A percentile compares a stretch with the other conserved stretches of the same genome.
phyloP scores from a whole-genome alignment of 2,329 filamentous ascomycete species.

The Colletotrichum simmondsii region DNA sequence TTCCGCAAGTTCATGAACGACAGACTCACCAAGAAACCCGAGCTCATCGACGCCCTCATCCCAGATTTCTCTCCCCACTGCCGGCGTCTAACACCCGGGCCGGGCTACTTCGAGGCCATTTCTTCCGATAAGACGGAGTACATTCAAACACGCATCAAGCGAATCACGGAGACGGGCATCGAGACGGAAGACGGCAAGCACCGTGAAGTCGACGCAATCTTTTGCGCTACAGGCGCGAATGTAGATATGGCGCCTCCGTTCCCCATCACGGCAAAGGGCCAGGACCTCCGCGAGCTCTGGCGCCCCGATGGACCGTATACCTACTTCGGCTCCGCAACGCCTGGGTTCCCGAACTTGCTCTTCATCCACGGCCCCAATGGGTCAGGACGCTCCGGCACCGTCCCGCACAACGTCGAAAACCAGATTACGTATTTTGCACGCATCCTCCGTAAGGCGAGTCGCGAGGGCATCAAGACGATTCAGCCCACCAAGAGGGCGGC shows the following conservation, averaged over 20 bases:
- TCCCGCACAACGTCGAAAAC: constrained; percentile 74
- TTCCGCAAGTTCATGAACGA: constrained; percentile 65
- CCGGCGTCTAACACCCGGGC: constrained; percentile 72
- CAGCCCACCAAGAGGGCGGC: constrained; percentile 66
- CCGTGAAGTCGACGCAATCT: constrained; percentile 70
- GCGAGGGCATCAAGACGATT: constrained; percentile 74
- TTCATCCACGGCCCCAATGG: constrained; percentile 72
- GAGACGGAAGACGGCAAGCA: constrained; percentile 67
- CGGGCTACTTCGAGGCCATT: constrained; percentile 75
- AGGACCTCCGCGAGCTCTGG: constrained; percentile 68
- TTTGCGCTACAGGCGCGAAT: constrained; percentile 77
- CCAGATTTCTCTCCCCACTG: constrained; percentile 75
- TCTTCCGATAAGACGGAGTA: constrained; percentile 71
- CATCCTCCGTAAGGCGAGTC: constrained; percentile 72
- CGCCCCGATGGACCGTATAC: constrained; percentile 69
- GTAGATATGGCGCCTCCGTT: constrained; percentile 69
- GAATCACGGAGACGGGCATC: constrained; percentile 70
- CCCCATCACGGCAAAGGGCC: constrained; percentile 64
- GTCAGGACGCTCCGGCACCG: constrained; percentile 70
- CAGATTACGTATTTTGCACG: constrained; percentile 74
- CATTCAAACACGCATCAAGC: constrained; percentile 65
- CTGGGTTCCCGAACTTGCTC: constrained; percentile 75
- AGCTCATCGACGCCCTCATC: constrained; percentile 64
- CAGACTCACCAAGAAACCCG: constrained; percentile 63
- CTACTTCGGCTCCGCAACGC: constrained; percentile 72